Evolutionary conservation across 2,329 filamentous ascomycete species (phyloP).

Genomic region (Colletotrichum cuscutae): DNA sequence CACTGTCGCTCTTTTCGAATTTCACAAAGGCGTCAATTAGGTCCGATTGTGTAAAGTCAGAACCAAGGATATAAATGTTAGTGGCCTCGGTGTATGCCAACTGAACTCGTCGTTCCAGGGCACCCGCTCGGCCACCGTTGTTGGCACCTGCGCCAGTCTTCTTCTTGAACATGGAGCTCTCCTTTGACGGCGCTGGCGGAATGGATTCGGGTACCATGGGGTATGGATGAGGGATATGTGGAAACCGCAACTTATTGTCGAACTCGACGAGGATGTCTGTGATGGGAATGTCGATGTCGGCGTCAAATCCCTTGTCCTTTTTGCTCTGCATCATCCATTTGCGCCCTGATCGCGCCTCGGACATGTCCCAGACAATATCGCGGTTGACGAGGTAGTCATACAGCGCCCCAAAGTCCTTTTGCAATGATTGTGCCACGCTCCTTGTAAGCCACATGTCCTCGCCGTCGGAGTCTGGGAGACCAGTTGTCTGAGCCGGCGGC

Average conservation of each 20-base stretch:
- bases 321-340: conserved; percentile 72
- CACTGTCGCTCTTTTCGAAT: conserved; percentile 65
- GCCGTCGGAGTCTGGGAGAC: conserved; percentile 40
- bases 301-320: conserved; percentile 57
- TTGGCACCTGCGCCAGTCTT: conserved; percentile 40
- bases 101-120: conserved; percentile 61
- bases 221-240: conserved; percentile 75
- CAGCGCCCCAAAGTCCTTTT: conserved; percentile 73
- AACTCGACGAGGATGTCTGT: conserved; percentile 74
- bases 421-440: conserved; percentile 64
- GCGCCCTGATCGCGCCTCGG: conserved; percentile 68
- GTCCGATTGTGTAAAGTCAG: conserved; percentile 62
- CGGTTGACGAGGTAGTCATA: conserved; percentile 79
- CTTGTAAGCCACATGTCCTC: conserved; percentile 71
- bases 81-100: conserved; percentile 69
- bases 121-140: conserved; percentile 38
- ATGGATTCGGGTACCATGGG: conserved; percentile 69
- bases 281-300: conserved; percentile 69
- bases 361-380: conserved; percentile 72
- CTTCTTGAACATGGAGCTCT: conserved; percentile 45
- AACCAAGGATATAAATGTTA: conserved; percentile 66
- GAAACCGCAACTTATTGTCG: conserved; percentile 70
- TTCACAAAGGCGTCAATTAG: conserved; percentile 65
- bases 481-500: conserved; percentile 52
- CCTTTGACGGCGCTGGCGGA: conserved; percentile 43